Percentiles rank a stretch among this genome's conserved stretches.
phyloP scores from a whole-genome alignment of 2,329 filamentous ascomycete species.

The Colletotrichum plurivorum region DNA sequence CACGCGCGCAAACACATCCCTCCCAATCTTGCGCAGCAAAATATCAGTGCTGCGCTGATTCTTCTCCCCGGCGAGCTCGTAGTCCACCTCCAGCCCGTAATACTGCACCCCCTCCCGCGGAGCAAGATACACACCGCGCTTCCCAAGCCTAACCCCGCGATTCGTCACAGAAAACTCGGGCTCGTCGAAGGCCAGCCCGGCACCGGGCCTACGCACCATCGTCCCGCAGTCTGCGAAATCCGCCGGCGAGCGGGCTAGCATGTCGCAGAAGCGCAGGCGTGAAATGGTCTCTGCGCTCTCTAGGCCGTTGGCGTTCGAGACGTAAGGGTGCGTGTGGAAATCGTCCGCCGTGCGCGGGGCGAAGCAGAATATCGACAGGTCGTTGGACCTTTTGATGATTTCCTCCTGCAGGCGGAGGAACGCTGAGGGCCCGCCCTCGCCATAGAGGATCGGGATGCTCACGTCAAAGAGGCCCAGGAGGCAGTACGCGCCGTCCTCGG shows the following conservation, averaged over 20 bases:
- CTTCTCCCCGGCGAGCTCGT: background rate
- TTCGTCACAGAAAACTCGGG: background rate
- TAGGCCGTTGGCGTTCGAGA: background rate
- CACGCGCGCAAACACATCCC: background rate
- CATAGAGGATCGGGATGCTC: slow-evolving; percentile 46
- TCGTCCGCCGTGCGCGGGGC: background rate
- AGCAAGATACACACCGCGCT: background rate
- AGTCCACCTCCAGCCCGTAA: background rate
- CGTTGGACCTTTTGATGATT: background rate
- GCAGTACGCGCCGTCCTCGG: slow-evolving; percentile 46
- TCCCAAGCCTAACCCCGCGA: background rate
- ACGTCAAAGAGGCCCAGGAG: slow-evolving; percentile 47
- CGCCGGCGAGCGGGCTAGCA: background rate
- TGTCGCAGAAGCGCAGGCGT: background rate
- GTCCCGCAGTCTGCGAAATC: background rate
- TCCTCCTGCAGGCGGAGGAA: slow-evolving; percentile 41
- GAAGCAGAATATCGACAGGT: background rate
- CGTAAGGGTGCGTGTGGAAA: background rate
- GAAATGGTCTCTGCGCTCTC: fast-evolving
- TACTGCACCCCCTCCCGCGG: background rate
- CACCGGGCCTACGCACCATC: background rate
- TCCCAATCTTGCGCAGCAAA: background rate
- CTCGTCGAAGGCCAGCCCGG: background rate
- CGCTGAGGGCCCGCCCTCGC: slow-evolving; percentile 43
- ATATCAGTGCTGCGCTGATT: background rate